phyloP scores from a whole-genome alignment of 2,329 filamentous ascomycete genomes.

The Penicillium sp. region DNA sequence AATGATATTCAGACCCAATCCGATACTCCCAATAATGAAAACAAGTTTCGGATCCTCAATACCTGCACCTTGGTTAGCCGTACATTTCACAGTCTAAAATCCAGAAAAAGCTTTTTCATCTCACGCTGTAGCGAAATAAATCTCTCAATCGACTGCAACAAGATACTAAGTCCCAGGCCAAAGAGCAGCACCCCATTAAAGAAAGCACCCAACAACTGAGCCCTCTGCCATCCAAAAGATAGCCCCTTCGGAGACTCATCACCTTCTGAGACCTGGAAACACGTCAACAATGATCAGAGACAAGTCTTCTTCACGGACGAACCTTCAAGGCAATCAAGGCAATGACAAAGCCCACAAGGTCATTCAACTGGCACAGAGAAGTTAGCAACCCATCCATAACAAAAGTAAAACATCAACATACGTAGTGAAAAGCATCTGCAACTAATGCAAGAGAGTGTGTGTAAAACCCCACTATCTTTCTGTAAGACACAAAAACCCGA shows the following conservation, averaged over 20 bases:
- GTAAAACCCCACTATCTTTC: slow-evolving; percentile 59
- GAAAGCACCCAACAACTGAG: slow-evolving; percentile 71
- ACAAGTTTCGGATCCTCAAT: slow-evolving; percentile 65
- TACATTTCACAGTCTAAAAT: background rate
- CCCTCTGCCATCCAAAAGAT: slow-evolving; percentile 74
- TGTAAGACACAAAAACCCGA: slow-evolving; percentile 2
- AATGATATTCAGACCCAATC: slow-evolving; percentile 65
- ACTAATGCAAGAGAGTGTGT: slow-evolving; percentile 70
- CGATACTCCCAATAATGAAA: slow-evolving; percentile 67
- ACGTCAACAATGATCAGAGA: background rate
- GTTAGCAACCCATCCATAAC: too few species aligned
- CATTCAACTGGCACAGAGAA: slow-evolving; percentile 56
- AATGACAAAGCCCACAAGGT: slow-evolving; percentile 67
- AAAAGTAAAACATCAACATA: slow-evolving; percentile 37
- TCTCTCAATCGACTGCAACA: slow-evolving; percentile 70
- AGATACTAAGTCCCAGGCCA: slow-evolving; percentile 68
- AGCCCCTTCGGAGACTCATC: slow-evolving; percentile 57
- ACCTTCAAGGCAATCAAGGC: slow-evolving; percentile 65
- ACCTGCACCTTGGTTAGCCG: slow-evolving; percentile 39
- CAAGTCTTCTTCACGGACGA: slow-evolving; percentile 18
- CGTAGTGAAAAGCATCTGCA: slow-evolving; percentile 77
- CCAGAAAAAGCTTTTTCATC: slow-evolving; percentile 8
- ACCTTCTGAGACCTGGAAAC: slow-evolving; percentile 54
- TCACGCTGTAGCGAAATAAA: slow-evolving; percentile 32
- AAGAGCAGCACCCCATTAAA: slow-evolving; percentile 77